These are phyloP conservation scores for Vitis amurensis DNA, from an alignment of 164 flowering plant species.

Conservation along the genomic window DNA sequence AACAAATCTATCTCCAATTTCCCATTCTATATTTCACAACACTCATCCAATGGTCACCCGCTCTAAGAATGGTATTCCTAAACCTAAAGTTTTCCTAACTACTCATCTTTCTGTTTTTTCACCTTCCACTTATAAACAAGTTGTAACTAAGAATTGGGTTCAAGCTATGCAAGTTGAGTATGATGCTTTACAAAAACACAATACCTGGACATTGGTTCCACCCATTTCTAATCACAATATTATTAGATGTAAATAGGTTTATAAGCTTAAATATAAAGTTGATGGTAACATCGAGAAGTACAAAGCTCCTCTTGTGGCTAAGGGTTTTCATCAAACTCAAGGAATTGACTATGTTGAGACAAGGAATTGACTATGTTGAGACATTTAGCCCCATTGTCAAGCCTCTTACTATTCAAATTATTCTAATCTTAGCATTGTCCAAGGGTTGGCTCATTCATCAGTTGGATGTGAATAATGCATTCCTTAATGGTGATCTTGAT, in stretches of 20 bases:
- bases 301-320: not conserved
- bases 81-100: too few relatives aligned
- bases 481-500: not conserved
- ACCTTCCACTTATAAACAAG: too few relatives aligned
- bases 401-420: not conserved
- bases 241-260: not conserved
- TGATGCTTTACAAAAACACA: too few relatives aligned
- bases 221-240: too few relatives aligned
- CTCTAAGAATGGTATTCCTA: too few relatives aligned
- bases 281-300: not conserved
- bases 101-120: too few relatives aligned
- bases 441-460: not conserved
- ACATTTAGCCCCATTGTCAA: not conserved
- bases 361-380: not conserved
- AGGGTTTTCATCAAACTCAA: not conserved
- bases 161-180: too few relatives aligned
- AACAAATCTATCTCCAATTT: too few relatives aligned
- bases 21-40: too few relatives aligned
- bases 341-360: not conserved
- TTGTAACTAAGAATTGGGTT: too few relatives aligned
- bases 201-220: too few relatives aligned
- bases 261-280: not conserved
- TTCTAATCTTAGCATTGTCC: not conserved
- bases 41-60: too few relatives aligned
- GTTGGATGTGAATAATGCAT: not conserved